Evolutionary conservation across 2,329 filamentous ascomycete species (phyloP).

Genomic region (Fusarium domesticum): DNA sequence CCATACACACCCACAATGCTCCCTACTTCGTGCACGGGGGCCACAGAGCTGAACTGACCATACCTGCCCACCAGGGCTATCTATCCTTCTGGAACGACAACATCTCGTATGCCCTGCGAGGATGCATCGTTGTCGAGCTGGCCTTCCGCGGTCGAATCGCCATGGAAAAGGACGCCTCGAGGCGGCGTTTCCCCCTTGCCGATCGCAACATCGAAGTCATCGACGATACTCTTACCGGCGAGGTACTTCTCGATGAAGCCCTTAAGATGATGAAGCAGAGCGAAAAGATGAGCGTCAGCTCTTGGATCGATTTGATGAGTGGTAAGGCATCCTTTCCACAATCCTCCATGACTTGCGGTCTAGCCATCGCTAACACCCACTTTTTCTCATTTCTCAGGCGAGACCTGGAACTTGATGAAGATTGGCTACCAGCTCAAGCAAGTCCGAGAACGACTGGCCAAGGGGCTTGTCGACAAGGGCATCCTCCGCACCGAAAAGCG

Average conservation of each 20-base stretch:
- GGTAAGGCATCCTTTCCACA: conserved; percentile 53
- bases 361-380: conserved; percentile 16
- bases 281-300: conserved; percentile 99
- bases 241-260: conserved; percentile 94
- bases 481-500: conserved; percentile 98
- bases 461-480: conserved; percentile 97
- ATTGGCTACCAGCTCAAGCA: conserved; percentile 99
- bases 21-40: conserved; percentile 2
- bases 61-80: conserved; percentile 66
- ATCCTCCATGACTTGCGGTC: conserved; percentile 1
- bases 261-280: conserved; percentile 99
- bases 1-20: conserved; percentile 1
- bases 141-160: conserved; percentile 93
- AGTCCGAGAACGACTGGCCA: conserved; percentile 93
- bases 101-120: conserved; percentile 94
- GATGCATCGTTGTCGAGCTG: conserved; percentile 97
- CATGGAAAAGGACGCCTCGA: conserved; percentile 95
- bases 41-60: conserved; percentile 7
- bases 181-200: conserved; percentile 86
- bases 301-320: conserved; percentile 99
- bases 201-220: conserved; percentile 96
- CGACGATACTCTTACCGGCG: conserved; percentile 92
- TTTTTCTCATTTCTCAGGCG: conserved; percentile 59
- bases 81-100: conserved; percentile 99
- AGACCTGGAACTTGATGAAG: conserved; percentile 99